These are phyloP conservation scores for Prunus armeniaca DNA, from an alignment of 306 rosid genomes.

Conservation along the genomic window DNA sequence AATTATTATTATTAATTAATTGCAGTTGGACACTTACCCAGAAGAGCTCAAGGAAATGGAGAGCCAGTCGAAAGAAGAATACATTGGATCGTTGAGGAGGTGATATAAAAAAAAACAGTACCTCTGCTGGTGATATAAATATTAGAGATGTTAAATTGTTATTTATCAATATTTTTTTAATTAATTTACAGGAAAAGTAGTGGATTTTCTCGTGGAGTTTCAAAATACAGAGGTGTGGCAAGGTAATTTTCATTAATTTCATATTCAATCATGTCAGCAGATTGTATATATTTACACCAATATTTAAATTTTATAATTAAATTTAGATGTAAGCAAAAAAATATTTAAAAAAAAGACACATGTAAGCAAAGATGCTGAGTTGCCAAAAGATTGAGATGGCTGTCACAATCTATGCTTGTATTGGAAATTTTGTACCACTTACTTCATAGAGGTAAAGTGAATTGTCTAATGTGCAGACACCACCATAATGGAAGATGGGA, in stretches of 20 bases:
- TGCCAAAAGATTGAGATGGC: neutral
- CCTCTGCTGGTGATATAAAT: neutral
- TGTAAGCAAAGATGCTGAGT: conserved; percentile 1
- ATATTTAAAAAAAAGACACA: too few relatives aligned
- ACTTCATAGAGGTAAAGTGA: neutral
- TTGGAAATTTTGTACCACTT: conserved; percentile 3
- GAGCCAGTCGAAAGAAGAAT: conserved; percentile 84
- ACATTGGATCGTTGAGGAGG: conserved; percentile 92
- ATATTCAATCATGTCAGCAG: neutral
- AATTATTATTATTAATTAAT: neutral
- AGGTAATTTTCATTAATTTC: conserved; percentile 43
- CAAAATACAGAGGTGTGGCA: conserved; percentile 94
- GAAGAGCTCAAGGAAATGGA: conserved; percentile 78
- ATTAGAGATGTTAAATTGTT: neutral
- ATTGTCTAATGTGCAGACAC: conserved; percentile 29
- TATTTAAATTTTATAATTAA: neutral
- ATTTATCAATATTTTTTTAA: neutral
- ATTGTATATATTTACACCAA: neutral
- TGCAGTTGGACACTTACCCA: conserved; percentile 59
- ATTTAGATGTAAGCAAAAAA: too few relatives aligned
- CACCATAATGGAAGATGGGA: conserved; percentile 63
- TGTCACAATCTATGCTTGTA: neutral
- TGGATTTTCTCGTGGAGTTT: conserved; percentile 96
- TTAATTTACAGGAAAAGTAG: conserved; percentile 71
- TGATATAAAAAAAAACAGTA: conserved; percentile 6